A percentile compares a stretch with the other conserved stretches of the same genome.
phyloP scores from a whole-genome alignment of 768 basidiomycete species.

The Suillus ampliporus region DNA sequence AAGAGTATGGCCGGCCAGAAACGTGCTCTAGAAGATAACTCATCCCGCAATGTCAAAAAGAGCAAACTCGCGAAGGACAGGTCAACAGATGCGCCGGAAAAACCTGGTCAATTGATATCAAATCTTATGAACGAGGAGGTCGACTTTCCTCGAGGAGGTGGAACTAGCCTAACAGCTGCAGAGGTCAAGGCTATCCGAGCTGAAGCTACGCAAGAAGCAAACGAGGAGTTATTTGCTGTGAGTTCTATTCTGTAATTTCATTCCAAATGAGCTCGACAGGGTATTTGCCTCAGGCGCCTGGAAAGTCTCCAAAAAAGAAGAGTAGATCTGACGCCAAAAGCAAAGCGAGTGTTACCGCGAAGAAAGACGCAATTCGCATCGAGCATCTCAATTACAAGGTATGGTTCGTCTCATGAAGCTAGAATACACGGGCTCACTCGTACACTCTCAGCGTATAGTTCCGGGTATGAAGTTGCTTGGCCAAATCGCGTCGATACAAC shows the following conservation, averaged over 20 bases:
- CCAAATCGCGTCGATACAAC: conserved; percentile 86
- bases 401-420: conserved; percentile 14
- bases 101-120: conserved; percentile 41
- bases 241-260: conserved; percentile 23
- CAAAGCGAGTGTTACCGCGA: conserved; percentile 41
- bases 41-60: conserved; percentile 65
- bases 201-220: conserved; percentile 85
- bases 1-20: conserved; percentile 56
- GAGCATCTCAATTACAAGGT: conserved; percentile 97
- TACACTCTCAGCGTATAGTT: conserved; percentile 62
- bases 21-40: conserved; percentile 61
- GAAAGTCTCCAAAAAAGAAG: conserved; percentile 49
- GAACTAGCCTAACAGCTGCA: conserved; percentile 83
- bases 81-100: conserved; percentile 30
- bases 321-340: conserved; percentile 51
- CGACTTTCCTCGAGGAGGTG: conserved; percentile 96
- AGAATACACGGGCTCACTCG: conserved; percentile 7
- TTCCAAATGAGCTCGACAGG: background rate
- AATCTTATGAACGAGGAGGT: conserved; percentile 67
- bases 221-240: conserved; percentile 79
- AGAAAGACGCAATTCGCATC: conserved; percentile 68
- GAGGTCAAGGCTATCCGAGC: conserved; percentile 87
- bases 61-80: conserved; percentile 48
- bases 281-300: conserved; percentile 45
- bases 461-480: conserved; percentile 88